phyloP scores from a whole-genome alignment of 306 rosid species.

The Mucuna pruriens region DNA sequence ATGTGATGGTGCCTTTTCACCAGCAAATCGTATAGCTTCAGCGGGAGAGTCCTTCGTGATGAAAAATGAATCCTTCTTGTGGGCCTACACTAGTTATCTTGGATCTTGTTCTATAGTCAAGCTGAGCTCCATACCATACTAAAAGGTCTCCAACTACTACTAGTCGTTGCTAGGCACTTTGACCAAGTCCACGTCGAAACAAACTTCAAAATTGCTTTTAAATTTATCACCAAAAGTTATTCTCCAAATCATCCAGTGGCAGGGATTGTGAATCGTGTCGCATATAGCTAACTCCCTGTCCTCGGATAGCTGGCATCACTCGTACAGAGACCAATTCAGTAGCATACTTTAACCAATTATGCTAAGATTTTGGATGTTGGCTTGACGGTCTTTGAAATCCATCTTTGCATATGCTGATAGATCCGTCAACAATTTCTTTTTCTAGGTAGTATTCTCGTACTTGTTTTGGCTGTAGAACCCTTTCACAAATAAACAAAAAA shows the following conservation, averaged over 20 bases:
- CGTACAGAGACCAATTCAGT: no score
- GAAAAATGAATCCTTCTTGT: neutral
- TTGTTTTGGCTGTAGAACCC: no score
- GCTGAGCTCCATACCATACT: neutral
- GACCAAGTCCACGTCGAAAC: neutral
- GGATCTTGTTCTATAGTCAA: neutral
- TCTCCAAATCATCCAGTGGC: neutral
- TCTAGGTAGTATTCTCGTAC: no score
- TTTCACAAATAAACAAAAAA: no score
- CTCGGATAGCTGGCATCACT: neutral
- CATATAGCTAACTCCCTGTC: neutral
- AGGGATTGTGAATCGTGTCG: neutral
- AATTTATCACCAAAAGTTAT: neutral
- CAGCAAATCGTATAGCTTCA: no score
- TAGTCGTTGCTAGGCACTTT: neutral
- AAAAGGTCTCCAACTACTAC: neutral
- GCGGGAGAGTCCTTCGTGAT: no score
- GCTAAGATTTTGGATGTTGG: no score
- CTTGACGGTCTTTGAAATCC: no score
- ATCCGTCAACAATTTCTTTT: no score
- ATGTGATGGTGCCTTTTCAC: no score
- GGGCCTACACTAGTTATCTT: neutral
- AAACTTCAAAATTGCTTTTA: neutral
- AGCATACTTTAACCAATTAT: no score
- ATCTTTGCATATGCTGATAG: no score